Evolutionary conservation across 1,139 yeast genomes (phyloP), one percentile per base, ranked within the genome.

Genomic region (Tardiomyces depauwii): DNA sequence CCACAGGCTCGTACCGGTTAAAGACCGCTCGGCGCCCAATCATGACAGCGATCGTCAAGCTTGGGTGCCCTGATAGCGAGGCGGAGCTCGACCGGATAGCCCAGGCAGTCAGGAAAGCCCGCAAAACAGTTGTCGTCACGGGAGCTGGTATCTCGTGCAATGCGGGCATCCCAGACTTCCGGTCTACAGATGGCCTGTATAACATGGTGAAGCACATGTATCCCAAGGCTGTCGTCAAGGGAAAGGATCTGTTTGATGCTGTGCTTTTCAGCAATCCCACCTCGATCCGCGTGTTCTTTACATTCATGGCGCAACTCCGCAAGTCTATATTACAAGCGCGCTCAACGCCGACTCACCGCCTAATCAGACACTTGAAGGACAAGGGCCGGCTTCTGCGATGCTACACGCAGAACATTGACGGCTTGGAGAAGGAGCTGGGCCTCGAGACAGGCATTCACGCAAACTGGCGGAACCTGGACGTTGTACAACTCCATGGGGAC

Each of bases 141-240:
- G 96, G 97, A 9, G 97, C 97, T 1, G 97, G 97, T 1, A 86
- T 89, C 49, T 86, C 96, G 23, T 87, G 96, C 62, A 87, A 85
- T 61, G 96, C 97, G 0, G 97, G 97, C 0, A 89, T 89, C 47
- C 97, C 97, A 1, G 97, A 89, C 62, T 89, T 89, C 63, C 73
- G 97, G 49, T 84, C 95, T 1, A 70, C 80, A 16, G 79, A 82
- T 53, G 97, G 97, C 1, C 72, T 89, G 21, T 89, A 89, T 66
- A 79, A 82, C 52, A 63, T 80, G 66, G 88, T 82, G 18, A 83
- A 82, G 56, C 67, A 69, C 16, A 76, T 78, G 54, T 76, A 76
- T 57, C 86, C 87, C 2, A 73, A 74, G 45, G 69, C 76, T 7
- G 72, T 79, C 6, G 77, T 82, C 40, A 78, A 77, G 54, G 97